Base-by-base conservation (phyloP, 2,329 filamentous ascomycete genomes). In the Aspergillus sp. region DNA sequence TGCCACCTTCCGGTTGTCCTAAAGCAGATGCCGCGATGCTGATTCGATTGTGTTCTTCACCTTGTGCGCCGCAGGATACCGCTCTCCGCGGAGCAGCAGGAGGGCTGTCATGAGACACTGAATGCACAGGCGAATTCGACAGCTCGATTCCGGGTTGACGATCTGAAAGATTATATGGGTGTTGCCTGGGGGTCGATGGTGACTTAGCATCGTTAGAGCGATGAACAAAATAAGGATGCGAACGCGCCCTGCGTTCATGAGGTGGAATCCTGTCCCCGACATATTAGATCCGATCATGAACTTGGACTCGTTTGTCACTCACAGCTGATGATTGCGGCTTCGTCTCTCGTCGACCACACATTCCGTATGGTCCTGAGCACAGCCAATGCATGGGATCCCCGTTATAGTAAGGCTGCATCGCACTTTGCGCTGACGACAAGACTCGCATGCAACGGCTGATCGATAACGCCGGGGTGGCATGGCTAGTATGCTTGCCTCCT, bases 361-460 rank as follows among this genome's bases (percentile, higher is more conserved):
- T 14, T 48, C 39, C 1, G 43, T 36, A 15, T 35, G 33, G 35
- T 57, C 50, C 30, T 52, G 48, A 8, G 46, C 41, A 42, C 54
- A 57, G 4, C 48, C 49, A 15, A 48, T 40, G 24, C 52, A 57
- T 4, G 54, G 53, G 3, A 50, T 30, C 1, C 47, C 48, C 4
- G 48, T 51, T 13, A 50, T 37, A 3, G 39, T 44, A 14, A 49
- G 30, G 15, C 48, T 48, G 30, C 49, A 53, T 26, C 45, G 43
- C 5, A 52, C 47, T 35, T 52, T 53, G 13, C 49, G 49, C 32
- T 31, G 30, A 10, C 43, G 39, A 15, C 43, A 45, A 15, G 34
- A 24, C 4, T 43, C 34, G 26, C 43, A 46, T 3, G 43, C 43
- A 8, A 46, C 22, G 2, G 32, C 35, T 4, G 42, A 39, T 15